These are phyloP conservation scores for Neonectria faginata DNA, from an alignment of 2,329 filamentous ascomycete species.

Conservation along the genomic window DNA sequence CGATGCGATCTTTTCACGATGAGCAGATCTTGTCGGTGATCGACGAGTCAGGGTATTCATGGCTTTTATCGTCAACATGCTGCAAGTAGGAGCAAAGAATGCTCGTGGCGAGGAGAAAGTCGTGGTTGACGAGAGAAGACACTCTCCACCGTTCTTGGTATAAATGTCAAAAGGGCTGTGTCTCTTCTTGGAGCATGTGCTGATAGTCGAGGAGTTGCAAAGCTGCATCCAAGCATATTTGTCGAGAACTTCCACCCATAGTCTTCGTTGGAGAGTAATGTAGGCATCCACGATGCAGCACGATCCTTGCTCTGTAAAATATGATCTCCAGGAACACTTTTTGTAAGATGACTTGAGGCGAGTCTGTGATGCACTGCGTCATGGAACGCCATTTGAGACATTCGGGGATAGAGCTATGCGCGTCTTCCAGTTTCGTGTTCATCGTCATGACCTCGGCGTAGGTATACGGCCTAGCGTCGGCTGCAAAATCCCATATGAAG, in stretches of 20 bases:
- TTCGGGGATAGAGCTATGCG: constrained; percentile 45
- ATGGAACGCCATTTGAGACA: constrained; percentile 52
- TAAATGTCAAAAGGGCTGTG: constrained; percentile 21
- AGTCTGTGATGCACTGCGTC: constrained; percentile 53
- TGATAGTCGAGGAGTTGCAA: constrained; percentile 21
- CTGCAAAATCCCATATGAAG: constrained; percentile 33
- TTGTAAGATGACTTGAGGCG: constrained; percentile 54
- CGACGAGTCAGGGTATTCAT: not conserved
- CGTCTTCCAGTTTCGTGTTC: constrained; percentile 51
- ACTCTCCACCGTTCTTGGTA: constrained; percentile 25
- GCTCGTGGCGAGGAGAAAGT: constrained; percentile 26
- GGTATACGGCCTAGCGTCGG: constrained; percentile 28
- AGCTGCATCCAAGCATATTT: constrained; percentile 14
- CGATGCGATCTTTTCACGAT: constrained; percentile 6
- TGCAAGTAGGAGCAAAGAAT: constrained; percentile 26
- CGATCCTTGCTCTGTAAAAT: constrained; percentile 57
- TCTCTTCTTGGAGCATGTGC: constrained; percentile 22
- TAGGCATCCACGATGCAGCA: constrained; percentile 53
- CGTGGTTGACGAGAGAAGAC: constrained; percentile 23
- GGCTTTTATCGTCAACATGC: not conserved
- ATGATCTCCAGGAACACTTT: constrained; percentile 55
- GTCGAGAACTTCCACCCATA: not conserved
- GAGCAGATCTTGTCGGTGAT: constrained; percentile 1
- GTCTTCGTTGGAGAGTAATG: not conserved
- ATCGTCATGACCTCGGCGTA: constrained; percentile 49